Base-by-base conservation (phyloP, 495 filamentous ascomycete species). In the Articulospora tetracladia region DNA sequence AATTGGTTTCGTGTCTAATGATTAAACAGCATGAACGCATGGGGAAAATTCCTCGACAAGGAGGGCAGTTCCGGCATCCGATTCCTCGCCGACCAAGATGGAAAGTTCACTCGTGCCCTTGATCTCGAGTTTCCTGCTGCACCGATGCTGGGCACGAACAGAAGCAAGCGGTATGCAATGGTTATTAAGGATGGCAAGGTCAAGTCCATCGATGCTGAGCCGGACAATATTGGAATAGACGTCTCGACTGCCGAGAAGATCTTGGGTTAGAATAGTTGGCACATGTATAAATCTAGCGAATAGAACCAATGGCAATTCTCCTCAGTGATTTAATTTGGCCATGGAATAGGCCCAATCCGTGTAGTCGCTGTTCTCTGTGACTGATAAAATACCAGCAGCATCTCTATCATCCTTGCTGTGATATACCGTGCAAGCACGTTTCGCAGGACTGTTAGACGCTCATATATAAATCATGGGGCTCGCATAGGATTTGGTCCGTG, bases 151-250 rank as follows among this genome's bases (percentile, higher is more conserved):
- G 93, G 93, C 46, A 87, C 86, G 61, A 76, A 83, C 57, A 85
- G 93, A 56, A 87, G 86, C 75, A 97, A 93, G 87, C 81, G 94
- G 57, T 98, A 96, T 69, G 89, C 90, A 20, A 77, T 97, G 52
- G 75, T 88, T 22, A 75, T 92, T 44, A 83, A 93, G 74, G 73
- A 88, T 65, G 90, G 90, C 46, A 91, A 88, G 74, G 87, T 92
- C 67, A 87, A 83, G 75, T 81, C 84, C 64, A 76, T 86, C 46
- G 80, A 87, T 61, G 79, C 96, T 47, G 94, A 97, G 79, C 91
- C 92, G 20, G 93, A 98, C 75, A 97, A 93, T 75, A 93, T 90
- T 34, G 91, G 94, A 28, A 79, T 92, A 6, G 80, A 86, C 59
- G 89, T 62, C 25, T 47, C 30, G 17, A 22, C 55, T 23, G 60